Conservation (phyloP, 805 yeast species). For the Pichia eremophila region DNA sequence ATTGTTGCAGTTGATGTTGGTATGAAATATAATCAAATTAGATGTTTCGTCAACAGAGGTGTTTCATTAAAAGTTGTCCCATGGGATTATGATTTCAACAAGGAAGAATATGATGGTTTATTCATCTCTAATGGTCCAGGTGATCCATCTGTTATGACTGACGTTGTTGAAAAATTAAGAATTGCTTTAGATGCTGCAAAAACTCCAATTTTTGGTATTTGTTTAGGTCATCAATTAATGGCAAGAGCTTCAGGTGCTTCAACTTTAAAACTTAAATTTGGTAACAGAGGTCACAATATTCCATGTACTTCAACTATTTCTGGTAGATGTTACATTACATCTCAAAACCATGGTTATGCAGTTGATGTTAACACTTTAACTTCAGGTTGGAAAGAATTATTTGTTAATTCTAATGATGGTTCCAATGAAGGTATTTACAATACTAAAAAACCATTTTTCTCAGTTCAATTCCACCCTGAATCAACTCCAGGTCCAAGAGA, state of each 20-base stretch:
- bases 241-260: slow-evolving; percentile 95
- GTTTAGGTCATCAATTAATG: slow-evolving; percentile 94
- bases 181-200: slow-evolving; percentile 52
- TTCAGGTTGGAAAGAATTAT: slow-evolving; percentile 84
- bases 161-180: slow-evolving; percentile 52
- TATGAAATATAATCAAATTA: slow-evolving; percentile 94
- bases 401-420: slow-evolving; percentile 92
- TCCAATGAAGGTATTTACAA: slow-evolving; percentile 98
- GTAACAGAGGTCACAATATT: slow-evolving; percentile 98
- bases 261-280: slow-evolving; percentile 85
- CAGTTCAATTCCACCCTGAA: slow-evolving; percentile 99
- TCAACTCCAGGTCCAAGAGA: slow-evolving; percentile 99
- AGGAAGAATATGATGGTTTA: slow-evolving; percentile 85
- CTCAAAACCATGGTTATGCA: slow-evolving; percentile 98
- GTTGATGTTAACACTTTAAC: slow-evolving; percentile 74
- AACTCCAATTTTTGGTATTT: slow-evolving; percentile 94
- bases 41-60: slow-evolving; percentile 94
- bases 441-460: slow-evolving; percentile 78
- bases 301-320: slow-evolving; percentile 77
- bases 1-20: slow-evolving; percentile 94
- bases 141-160: slow-evolving; percentile 84
- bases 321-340: slow-evolving; percentile 96
- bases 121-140: slow-evolving; percentile 99
- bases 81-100: slow-evolving; percentile 79
- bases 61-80: slow-evolving; percentile 94